Base-by-base conservation (phyloP, 352 stramenopile species). In the Saprolegnia parasitica region DNA sequence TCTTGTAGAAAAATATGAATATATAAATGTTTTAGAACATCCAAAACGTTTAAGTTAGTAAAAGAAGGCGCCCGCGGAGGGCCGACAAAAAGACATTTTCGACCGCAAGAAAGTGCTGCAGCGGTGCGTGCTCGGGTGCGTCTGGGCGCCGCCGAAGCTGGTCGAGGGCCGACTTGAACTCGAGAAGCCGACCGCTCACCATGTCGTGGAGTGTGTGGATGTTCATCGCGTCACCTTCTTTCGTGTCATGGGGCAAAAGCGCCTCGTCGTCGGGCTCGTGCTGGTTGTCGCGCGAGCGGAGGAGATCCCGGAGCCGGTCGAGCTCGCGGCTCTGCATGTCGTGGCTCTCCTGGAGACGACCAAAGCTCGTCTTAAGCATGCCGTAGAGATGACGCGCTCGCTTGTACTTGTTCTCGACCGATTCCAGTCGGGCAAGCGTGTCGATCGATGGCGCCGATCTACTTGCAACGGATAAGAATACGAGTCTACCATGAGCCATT, bases 91-190 rank as follows among this genome's bases (percentile, higher is more conserved):
- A 67, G 20, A 67, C 58, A 9, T 24, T 35, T 35, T 67, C 58
- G 58, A 67, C 58, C 4, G 58, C 49, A 13, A 67, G 50, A 67
- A 40, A 67, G 45, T 67, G 58, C 40, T 67, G 37, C 45, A 67
- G 29, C n/a, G 39, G 20, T 37, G 58, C 21, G 40, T 67, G 49
- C 26, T 24, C 23, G 18, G 26, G 29, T 10, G 52, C 42, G 11
- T 49, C 42, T 10, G 42, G 42, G 8, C 18, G 42, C 13, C 42
- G 11, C 18, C 42, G 42, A 15, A 49, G 29, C 24, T 67, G 49
- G 10, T 54, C 40, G 24, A 29, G 58, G 21, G 49, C 58, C 21
- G 20, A 20, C 23, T 56, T 23, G 42, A 26, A 67, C 11, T 67
- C 58, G n/a, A 23, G 21, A 40, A 67, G 49, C 13, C 58, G 58